A percentile compares a stretch with the other conserved stretches of the same genome.
Conservation (phyloP, 129 eudicot genomes). For the Tanacetum coccineum region DNA sequence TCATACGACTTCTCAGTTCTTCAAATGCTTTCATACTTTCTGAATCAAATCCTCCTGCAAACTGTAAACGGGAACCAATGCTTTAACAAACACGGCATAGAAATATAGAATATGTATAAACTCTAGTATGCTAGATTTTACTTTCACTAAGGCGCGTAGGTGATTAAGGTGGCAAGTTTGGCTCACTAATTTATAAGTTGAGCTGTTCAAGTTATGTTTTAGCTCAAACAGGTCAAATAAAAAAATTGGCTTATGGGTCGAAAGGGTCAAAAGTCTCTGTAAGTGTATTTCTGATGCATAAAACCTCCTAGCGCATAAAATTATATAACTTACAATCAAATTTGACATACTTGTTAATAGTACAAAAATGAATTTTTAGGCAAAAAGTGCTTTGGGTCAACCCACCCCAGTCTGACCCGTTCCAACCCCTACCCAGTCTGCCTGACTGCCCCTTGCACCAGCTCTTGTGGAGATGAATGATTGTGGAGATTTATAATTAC, state of each 20-base stretch:
- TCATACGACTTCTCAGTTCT: slow-evolving; percentile 77
- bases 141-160: no score
- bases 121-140: not conserved
- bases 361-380: not conserved
- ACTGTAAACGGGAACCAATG: slow-evolving; percentile 47
- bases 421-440: not conserved
- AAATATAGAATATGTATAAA: not conserved
- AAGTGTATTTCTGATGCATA: slow-evolving; percentile 1
- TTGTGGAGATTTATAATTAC: no score
- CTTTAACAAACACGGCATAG: slow-evolving; percentile 1
- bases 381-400: not conserved
- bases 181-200: no score
- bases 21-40: slow-evolving; percentile 99
- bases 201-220: no score
- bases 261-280: not conserved
- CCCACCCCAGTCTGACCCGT: not conserved
- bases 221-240: no score
- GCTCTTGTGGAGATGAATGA: no score
- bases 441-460: no score
- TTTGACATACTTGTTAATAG: not conserved
- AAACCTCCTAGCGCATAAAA: not conserved
- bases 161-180: no score
- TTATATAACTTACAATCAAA: not conserved
- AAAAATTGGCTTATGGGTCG: no score
- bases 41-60: slow-evolving; percentile 99